phyloP scores from a whole-genome alignment of 805 yeast species.

The Barnettozyma vustinii region DNA sequence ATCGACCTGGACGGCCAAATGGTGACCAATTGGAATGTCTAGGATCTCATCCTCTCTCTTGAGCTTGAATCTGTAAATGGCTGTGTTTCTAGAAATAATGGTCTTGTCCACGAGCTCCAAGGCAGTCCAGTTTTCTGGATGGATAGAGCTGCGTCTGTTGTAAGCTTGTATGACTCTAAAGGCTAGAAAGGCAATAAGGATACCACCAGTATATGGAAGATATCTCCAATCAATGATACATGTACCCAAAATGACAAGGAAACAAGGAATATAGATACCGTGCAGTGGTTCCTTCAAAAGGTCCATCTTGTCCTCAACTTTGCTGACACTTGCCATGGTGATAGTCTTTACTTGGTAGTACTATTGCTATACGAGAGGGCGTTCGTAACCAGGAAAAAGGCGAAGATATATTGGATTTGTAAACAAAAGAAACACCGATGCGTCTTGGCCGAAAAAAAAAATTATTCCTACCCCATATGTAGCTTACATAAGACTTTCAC shows the following conservation, averaged over 20 bases:
- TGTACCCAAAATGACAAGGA: conserved; percentile 55
- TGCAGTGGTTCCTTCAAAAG: conserved; percentile 67
- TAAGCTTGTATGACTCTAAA: conserved; percentile 34
- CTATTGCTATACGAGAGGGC: too few relatives aligned
- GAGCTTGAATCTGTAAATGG: conserved; percentile 67
- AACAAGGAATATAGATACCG: conserved; percentile 68
- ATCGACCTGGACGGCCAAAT: conserved; percentile 50
- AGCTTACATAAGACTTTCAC: too few relatives aligned
- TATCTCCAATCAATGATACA: conserved; percentile 45
- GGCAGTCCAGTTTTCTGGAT: conserved; percentile 50
- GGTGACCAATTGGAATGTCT: conserved; percentile 70
- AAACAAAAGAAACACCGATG: too few relatives aligned
- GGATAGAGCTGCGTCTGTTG: conserved; percentile 38
- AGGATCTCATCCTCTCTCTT: conserved; percentile 54
- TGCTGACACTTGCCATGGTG: neutral
- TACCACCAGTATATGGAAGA: conserved; percentile 38
- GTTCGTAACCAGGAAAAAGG: too few relatives aligned
- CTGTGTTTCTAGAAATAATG: conserved; percentile 61
- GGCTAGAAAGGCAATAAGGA: conserved; percentile 35
- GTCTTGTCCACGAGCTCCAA: conserved; percentile 73
- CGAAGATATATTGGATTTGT: too few relatives aligned
- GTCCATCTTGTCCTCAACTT: conserved; percentile 38
- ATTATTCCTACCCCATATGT: too few relatives aligned
- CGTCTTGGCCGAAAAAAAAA: too few relatives aligned
- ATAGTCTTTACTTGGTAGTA: neutral